phyloP scores from a whole-genome alignment of 805 yeast species.

The Saturnispora diversa region DNA sequence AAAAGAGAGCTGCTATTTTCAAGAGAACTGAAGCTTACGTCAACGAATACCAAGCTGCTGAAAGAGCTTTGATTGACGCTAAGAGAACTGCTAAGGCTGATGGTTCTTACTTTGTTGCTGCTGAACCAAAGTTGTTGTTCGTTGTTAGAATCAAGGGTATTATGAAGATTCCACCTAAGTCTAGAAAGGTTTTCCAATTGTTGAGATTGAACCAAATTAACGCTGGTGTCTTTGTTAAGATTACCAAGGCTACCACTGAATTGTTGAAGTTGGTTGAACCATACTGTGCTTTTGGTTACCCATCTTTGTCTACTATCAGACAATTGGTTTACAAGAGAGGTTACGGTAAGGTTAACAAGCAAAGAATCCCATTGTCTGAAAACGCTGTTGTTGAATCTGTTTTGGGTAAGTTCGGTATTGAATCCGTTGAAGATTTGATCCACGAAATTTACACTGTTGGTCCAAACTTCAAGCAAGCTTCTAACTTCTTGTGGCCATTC shows the following conservation, averaged over 20 bases:
- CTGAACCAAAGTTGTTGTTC: constrained; percentile 90
- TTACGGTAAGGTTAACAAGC: constrained; percentile 94
- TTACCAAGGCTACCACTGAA: constrained; percentile 92
- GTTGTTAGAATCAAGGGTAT: constrained; percentile 99
- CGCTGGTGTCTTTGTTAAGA: constrained; percentile 90
- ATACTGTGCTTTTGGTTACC: constrained; percentile 97
- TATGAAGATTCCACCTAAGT: constrained; percentile 97
- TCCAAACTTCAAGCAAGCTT: constrained; percentile 97
- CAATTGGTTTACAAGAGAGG: constrained; percentile 96
- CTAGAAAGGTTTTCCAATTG: constrained; percentile 96
- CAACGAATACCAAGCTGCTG: constrained; percentile 88
- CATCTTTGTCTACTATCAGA: constrained; percentile 85
- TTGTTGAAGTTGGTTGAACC: constrained; percentile 91
- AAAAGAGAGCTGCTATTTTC: constrained; percentile 44
- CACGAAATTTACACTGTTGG: constrained; percentile 96
- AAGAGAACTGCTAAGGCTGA: constrained; percentile 91
- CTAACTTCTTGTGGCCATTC: constrained; percentile 98
- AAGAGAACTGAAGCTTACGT: constrained; percentile 96
- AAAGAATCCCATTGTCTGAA: constrained; percentile 85
- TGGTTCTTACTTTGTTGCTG: constrained; percentile 91
- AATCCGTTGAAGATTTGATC: constrained; percentile 86
- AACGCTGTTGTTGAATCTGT: constrained; percentile 80
- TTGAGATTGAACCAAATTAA: constrained; percentile 89
- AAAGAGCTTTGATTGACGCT: constrained; percentile 78
- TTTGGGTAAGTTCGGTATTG: constrained; percentile 89